Percentiles rank a stretch among this genome's conserved stretches.
These are phyloP conservation scores for Colletotrichum plurivorum DNA, from an alignment of 2,329 filamentous ascomycete species.

Conservation along the genomic window DNA sequence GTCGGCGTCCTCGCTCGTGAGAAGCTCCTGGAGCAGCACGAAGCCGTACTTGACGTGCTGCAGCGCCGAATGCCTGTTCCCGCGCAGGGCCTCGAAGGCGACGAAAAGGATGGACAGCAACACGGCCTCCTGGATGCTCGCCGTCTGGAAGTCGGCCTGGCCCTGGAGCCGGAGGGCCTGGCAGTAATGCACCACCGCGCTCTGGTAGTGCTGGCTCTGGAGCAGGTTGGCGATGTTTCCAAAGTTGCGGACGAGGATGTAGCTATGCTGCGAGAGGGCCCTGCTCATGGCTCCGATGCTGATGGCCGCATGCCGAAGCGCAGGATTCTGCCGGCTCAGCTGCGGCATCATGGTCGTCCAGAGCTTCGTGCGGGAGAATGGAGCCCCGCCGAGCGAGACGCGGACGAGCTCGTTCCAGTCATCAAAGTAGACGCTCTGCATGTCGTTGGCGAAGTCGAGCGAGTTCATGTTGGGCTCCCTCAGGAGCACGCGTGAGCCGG, in stretches of 20 bases:
- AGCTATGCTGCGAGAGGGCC: slow-evolving; percentile 42
- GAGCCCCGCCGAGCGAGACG: slow-evolving; percentile 34
- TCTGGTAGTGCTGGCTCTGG: slow-evolving; percentile 49
- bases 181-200: slow-evolving; percentile 57
- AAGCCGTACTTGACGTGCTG: slow-evolving; percentile 58
- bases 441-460: slow-evolving; percentile 37
- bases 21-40: slow-evolving; percentile 33
- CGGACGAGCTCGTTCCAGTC: slow-evolving; percentile 39
- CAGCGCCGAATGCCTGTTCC: slow-evolving; percentile 56
- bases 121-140: slow-evolving; percentile 55
- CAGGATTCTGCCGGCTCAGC: slow-evolving; percentile 39
- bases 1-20: slow-evolving; percentile 12
- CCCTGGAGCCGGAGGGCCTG: slow-evolving; percentile 57
- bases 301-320: slow-evolving; percentile 56
- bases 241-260: slow-evolving; percentile 32
- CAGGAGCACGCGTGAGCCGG: not conserved
- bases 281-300: slow-evolving; percentile 56
- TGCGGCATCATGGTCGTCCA: slow-evolving; percentile 54
- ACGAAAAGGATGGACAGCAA: slow-evolving; percentile 57
- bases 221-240: slow-evolving; percentile 26
- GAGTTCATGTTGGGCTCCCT: slow-evolving; percentile 37
- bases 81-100: slow-evolving; percentile 57
- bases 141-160: slow-evolving; percentile 52
- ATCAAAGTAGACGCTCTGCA: slow-evolving; percentile 39
- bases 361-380: slow-evolving; percentile 42